Evolutionary conservation across 2,329 filamentous ascomycete genomes (phyloP).

Genomic region (Alternaria consortialis): DNA sequence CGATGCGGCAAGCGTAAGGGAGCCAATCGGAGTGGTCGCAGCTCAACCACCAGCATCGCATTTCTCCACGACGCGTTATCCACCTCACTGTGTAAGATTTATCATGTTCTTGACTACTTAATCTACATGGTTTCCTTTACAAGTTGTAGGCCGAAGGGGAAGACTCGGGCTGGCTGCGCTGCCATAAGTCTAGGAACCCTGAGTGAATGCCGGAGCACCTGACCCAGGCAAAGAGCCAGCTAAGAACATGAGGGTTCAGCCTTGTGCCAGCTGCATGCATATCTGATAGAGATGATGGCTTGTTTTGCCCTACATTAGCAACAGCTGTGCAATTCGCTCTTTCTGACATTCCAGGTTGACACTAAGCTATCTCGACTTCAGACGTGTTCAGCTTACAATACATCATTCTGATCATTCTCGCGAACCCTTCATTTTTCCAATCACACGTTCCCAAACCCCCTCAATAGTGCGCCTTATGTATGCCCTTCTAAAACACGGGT

Average conservation of each 20-base stretch:
- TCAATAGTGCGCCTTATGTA: not conserved
- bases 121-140: not conserved
- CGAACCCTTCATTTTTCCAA: not conserved
- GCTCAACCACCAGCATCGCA: conserved; percentile 3
- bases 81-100: not conserved
- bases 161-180: not conserved
- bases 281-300: not conserved
- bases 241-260: conserved; percentile 3
- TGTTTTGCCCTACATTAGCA: not conserved
- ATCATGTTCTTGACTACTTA: not conserved
- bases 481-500: not conserved
- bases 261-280: not conserved
- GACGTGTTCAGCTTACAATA: not conserved
- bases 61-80: not conserved
- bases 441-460: not conserved
- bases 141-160: not conserved
- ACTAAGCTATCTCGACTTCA: not conserved
- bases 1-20: not conserved
- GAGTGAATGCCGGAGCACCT: not conserved
- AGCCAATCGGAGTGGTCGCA: conserved; percentile 16
- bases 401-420: not conserved
- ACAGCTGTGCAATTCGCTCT: not conserved
- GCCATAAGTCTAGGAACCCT: not conserved
- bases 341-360: not conserved
- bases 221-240: conserved; percentile 4